These are phyloP conservation scores for Cladobotryum protrusum DNA, from an alignment of 2,329 filamentous ascomycete species.

Conservation along the genomic window DNA sequence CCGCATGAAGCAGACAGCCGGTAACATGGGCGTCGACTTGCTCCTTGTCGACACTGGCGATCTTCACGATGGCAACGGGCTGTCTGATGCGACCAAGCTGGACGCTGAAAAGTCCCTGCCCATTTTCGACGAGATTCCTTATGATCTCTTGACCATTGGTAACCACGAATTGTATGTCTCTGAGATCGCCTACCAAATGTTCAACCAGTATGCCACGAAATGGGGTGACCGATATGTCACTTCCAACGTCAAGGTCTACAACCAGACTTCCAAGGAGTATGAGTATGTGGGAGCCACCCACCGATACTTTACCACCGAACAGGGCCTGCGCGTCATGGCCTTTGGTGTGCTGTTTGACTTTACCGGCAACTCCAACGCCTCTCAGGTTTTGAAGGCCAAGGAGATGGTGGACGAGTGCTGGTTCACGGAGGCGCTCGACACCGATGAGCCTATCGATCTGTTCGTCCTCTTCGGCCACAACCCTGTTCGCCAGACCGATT, in stretches of 20 bases:
- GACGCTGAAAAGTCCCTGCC: conserved; percentile 49
- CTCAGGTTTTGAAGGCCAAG: conserved; percentile 51
- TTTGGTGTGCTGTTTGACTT: conserved; percentile 41
- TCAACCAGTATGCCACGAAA: conserved; percentile 50
- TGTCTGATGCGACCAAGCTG: conserved; percentile 53
- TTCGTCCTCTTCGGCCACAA: conserved; percentile 62
- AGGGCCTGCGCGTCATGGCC: conserved; percentile 38
- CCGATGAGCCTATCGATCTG: conserved; percentile 50
- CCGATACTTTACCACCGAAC: conserved; percentile 37
- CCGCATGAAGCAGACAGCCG: conserved; percentile 54
- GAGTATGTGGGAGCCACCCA: conserved; percentile 39
- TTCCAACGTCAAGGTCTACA: conserved; percentile 39
- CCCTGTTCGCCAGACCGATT: conserved; percentile 41
- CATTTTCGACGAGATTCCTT: conserved; percentile 37
- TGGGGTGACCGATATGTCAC: conserved; percentile 44
- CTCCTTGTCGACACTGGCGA: conserved; percentile 58
- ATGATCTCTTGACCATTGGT: conserved; percentile 39
- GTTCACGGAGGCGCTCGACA: conserved; percentile 53
- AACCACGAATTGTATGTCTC: conserved; percentile 63
- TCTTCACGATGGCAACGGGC: conserved; percentile 59
- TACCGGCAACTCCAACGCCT: conserved; percentile 54
- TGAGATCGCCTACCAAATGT: conserved; percentile 56
- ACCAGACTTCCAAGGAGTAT: conserved; percentile 31
- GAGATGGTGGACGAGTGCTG: conserved; percentile 48
- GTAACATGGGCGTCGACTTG: conserved; percentile 51